Evolutionary conservation across 2,329 filamentous ascomycete species (phyloP), one percentile per base, ranked within the genome.

Genomic region (Chaetomiaceae sp.): DNA sequence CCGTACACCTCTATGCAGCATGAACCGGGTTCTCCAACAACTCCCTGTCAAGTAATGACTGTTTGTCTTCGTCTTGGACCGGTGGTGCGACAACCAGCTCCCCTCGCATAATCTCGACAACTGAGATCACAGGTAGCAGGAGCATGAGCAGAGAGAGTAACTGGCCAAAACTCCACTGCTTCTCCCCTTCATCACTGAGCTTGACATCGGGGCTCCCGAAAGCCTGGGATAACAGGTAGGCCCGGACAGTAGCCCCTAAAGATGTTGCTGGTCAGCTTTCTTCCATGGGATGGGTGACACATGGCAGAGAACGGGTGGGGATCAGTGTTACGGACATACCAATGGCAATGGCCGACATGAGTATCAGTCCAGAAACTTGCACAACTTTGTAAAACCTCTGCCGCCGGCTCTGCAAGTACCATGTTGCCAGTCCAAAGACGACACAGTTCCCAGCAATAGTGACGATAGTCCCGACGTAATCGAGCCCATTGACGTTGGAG

Each of bases 81-180:
- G 54, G 58, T 2, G 58, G 58, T 9, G 59, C 53, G n/a, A 60
- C 55, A 2, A 50, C 46, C 9, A 60, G 42, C 35, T 61, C 59
- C 4, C 63, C 64, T 3, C 64, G 52, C 13, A 60, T 58, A 46
- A 85, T 81, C 63, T 85, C 82, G 23, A 85, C 63, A 2, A 75
- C 73, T 2, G 76, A 80, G 3, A 86, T 72, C 14, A 85, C 59
- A 1, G 82, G 81, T 59, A 85, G 65, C n/a, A 78, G 63, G 21
- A 85, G 68, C 60, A 85, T 68, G 56, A 85, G 65, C 57, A 84
- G 65, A 1, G 79, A 77, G 23, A 86, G 67, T 50, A 85, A 65
- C 65, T 83, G 80, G 0, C 82, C 82, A 59, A 84, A 86, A 56
- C 75, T 79, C 81, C 81, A 85, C 10, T 69, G 67, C 53, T 70